Percentiles rank a stretch among this genome's conserved stretches.
phyloP scores from a whole-genome alignment of 768 basidiomycete genomes.

The Lactifluus volemus region DNA sequence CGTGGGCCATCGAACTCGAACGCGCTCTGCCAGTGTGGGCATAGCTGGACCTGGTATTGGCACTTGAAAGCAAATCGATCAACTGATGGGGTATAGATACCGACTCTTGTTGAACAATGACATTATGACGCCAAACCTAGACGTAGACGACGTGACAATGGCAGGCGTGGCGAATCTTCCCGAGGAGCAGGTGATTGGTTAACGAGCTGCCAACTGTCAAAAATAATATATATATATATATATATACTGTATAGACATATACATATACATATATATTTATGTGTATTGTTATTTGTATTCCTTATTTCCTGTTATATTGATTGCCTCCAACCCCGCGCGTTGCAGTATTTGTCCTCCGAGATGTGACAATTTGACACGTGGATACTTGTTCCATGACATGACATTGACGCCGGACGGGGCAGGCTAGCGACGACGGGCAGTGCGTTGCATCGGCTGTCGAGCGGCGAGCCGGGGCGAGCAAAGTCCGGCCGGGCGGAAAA shows the following conservation, averaged over 20 bases:
- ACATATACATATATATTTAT: too few relatives aligned
- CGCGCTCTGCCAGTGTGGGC: too few relatives aligned
- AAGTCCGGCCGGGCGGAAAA: constrained; percentile 13
- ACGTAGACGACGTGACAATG: neutral
- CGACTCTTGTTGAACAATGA: neutral
- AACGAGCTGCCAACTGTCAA: constrained; percentile 8
- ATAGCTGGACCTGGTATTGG: neutral
- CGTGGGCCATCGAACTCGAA: neutral
- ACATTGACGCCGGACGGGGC: neutral
- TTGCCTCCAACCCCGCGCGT: neutral
- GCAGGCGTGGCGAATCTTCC: constrained; percentile 2
- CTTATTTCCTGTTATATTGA: neutral
- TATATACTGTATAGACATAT: too few relatives aligned
- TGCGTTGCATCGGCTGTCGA: neutral
- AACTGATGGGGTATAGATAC: neutral
- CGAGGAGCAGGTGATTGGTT: constrained; percentile 1
- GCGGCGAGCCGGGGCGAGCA: constrained; percentile 9
- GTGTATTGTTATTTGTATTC: neutral
- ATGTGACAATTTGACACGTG: neutral
- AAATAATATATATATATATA: neutral
- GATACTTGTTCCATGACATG: neutral
- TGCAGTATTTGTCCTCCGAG: neutral
- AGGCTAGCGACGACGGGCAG: neutral
- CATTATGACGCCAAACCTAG: neutral
- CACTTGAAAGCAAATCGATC: neutral